phyloP scores from a whole-genome alignment of 495 filamentous ascomycete species.

The Neurospora sp. region DNA sequence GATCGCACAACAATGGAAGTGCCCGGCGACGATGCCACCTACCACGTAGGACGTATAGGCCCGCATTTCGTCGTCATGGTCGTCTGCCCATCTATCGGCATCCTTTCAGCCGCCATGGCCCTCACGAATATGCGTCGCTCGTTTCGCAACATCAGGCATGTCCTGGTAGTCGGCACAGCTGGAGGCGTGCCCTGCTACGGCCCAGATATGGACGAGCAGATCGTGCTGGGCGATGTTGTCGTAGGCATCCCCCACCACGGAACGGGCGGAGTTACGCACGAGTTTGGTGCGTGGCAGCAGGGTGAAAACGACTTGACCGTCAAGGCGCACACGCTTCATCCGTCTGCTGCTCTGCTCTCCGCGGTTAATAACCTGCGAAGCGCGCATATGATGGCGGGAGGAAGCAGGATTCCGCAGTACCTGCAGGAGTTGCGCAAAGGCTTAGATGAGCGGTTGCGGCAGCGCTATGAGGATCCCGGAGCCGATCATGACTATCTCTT shows the following conservation, averaged over 20 bases:
- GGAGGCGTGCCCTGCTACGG: conserved; percentile 19
- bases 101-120: too few species aligned
- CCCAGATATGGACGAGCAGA: conserved; percentile 18
- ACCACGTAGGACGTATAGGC: too few species aligned
- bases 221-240: conserved; percentile 21
- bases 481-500: background rate
- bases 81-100: too few species aligned
- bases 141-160: conserved; percentile 30
- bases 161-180: conserved; percentile 42
- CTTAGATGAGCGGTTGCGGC: background rate
- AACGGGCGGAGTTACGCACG: conserved; percentile 15
- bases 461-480: background rate
- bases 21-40: too few species aligned
- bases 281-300: conserved; percentile 8
- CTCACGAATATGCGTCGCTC: conserved; percentile 20
- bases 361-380: conserved; percentile 10
- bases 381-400: conserved; percentile 1
- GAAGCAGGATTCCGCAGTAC: conserved; percentile 11
- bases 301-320: background rate
- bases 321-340: conserved; percentile 9
- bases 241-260: conserved; percentile 8
- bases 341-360: conserved; percentile 14
- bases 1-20: too few species aligned
- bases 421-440: conserved; percentile 1
- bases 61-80: too few species aligned